Conservation (phyloP, 108 stramenopile genomes). For the Schizochytrium sp. region DNA sequence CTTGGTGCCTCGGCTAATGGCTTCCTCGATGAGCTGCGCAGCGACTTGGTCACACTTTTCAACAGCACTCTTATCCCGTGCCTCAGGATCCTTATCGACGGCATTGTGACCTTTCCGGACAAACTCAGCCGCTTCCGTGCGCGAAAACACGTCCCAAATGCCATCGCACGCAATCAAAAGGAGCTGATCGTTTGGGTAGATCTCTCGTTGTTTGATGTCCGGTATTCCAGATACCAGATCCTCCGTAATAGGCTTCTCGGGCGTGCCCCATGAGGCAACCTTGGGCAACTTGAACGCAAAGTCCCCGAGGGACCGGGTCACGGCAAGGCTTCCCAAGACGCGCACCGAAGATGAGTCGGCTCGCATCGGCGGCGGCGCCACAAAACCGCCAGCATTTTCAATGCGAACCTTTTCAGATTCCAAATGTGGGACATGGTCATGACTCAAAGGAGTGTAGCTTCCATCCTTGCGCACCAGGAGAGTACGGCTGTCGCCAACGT, state of each 20-base stretch:
- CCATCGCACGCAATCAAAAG: neutral
- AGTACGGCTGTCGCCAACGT: neutral
- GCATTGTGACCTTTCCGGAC: too few relatives aligned
- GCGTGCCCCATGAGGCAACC: neutral
- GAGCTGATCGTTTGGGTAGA: neutral
- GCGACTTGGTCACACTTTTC: neutral
- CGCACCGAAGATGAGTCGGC: neutral
- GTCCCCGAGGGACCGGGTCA: neutral
- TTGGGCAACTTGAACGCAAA: constrained; percentile 3
- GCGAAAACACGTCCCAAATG: neutral
- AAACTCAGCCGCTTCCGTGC: neutral
- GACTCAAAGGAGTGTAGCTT: neutral
- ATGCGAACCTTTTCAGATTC: neutral
- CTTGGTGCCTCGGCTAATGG: neutral
- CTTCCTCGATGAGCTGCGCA: neutral
- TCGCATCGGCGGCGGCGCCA: neutral
- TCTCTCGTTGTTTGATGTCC: neutral
- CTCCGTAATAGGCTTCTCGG: neutral
- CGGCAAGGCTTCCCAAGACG: neutral
- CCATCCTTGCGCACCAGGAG: neutral
- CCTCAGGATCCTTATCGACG: neutral
- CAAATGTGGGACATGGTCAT: neutral
- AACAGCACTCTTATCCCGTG: neutral
- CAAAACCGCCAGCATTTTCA: neutral
- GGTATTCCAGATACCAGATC: neutral